Percentiles rank a stretch among this genome's conserved stretches.
Evolutionary conservation across 202 grass and related monocot species (phyloP).

Genomic region (Setaria viridis): DNA sequence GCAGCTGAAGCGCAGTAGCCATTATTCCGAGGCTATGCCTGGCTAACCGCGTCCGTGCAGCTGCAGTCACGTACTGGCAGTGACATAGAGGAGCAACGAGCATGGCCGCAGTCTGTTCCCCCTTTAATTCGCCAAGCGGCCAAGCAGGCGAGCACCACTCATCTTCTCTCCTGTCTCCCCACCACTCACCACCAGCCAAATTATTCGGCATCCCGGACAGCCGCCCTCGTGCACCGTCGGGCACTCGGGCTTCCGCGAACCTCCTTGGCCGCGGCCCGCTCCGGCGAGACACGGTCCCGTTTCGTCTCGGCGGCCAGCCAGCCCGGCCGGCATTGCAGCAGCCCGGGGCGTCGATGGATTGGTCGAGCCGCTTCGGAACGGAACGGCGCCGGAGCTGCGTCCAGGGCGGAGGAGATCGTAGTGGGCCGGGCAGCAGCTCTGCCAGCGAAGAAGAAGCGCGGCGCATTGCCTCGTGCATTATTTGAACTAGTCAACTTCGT

Average conservation of each 20-base stretch:
- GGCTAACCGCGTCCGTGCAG: constrained; percentile 29
- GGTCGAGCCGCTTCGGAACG: neutral
- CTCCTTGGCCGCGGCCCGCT: neutral
- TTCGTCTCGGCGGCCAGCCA: too few species aligned
- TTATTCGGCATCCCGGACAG: constrained; percentile 9
- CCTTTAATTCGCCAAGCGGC: constrained; percentile 29
- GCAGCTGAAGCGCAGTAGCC: constrained; percentile 33
- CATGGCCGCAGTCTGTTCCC: neutral
- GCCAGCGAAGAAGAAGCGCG: neutral
- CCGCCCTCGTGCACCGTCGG: constrained; percentile 17
- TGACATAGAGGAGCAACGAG: constrained; percentile 36
- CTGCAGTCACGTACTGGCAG: neutral
- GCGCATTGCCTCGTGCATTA: neutral
- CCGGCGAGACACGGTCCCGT: too few species aligned
- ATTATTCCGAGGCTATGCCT: neutral
- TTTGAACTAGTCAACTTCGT: neutral
- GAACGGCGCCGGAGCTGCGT: neutral
- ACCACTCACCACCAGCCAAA: neutral
- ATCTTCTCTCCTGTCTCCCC: neutral
- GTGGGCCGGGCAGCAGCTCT: neutral
- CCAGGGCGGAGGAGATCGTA: neutral
- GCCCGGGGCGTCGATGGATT: too few species aligned
- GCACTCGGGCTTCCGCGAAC: neutral
- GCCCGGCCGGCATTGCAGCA: too few species aligned
- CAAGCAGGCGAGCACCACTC: neutral